Base-by-base conservation (phyloP, 2,329 filamentous ascomycete genomes). In the Colletotrichum falcatum region DNA sequence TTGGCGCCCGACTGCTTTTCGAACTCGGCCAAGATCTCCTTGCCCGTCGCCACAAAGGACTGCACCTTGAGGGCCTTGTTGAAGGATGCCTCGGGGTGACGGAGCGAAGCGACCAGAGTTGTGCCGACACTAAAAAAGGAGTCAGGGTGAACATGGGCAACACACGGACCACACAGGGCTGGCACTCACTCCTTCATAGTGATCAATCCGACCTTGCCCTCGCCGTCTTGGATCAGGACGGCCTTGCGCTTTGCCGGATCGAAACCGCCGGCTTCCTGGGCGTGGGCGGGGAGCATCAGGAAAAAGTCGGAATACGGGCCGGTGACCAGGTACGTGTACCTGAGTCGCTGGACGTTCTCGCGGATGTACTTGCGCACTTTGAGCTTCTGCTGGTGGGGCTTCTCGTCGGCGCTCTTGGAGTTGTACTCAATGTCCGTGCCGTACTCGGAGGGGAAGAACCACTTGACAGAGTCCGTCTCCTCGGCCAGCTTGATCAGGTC, bases 371-470 rank as follows among this genome's bases (percentile, higher is more conserved):
- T 87, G 69, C 91, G 85, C n/a, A 93, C 89, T 75, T 89, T 88
- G 63, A 93, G 84, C 78, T 94, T 94, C 65, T 84, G 79, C 80
- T 93, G 91, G 76, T 94, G 91, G 2, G 91, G 90, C 75, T 86
- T 88, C 79, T 94, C 91, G 11, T 80, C 74, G 2, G 83, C 83
- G 18, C 90, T 92, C 28, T 84, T 76, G 0, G 88, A 82, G 28
- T 84, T 82, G 75, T 91, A 90, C 76, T 90, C 90, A 56, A 90
- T 87, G 75, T 90, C 90, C 1, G 88, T 92, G 66, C 88, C 89
- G 75, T 90, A 92, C 77, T 92, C 90, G 9, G 88, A 91, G 0
- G 91, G 90, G 73, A 91, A 87, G 81, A 93, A 91, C 82, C 88
- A 88, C 72, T 86, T 84, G 39, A 92, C 86, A 30, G 79, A 83